Conservation (phyloP, 2,329 filamentous ascomycete genomes). For the Arthrobotrys iridis region DNA sequence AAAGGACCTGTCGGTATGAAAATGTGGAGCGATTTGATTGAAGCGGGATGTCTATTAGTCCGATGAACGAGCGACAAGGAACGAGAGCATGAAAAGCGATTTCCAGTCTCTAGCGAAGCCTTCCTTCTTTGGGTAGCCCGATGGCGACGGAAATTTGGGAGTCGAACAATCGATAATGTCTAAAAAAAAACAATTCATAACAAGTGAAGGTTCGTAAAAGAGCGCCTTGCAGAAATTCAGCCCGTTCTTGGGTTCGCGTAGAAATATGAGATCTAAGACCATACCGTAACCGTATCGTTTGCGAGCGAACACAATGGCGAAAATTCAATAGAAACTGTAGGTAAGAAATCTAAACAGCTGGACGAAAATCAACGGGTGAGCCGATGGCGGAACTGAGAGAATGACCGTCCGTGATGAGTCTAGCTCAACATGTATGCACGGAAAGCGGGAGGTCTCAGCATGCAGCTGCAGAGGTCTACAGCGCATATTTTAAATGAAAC, state of each 20-base stretch:
- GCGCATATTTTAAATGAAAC: slow-evolving; percentile 3
- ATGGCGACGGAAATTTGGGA: background rate
- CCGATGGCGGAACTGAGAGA: background rate
- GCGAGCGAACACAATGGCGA: background rate
- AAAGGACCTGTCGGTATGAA: background rate
- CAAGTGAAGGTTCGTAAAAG: no score
- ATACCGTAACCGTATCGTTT: background rate
- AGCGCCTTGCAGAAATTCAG: background rate
- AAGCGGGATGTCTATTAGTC: slow-evolving; percentile 10
- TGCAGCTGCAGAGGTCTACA: background rate
- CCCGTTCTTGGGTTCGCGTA: no score
- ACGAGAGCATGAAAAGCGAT: slow-evolving; percentile 4
- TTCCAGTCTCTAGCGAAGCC: slow-evolving; percentile 1
- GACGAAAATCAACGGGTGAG: no score
- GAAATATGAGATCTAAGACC: background rate
- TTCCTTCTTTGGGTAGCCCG: background rate
- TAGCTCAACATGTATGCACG: background rate
- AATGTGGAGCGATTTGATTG: slow-evolving; percentile 14
- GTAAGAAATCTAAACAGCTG: background rate
- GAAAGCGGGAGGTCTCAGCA: no score
- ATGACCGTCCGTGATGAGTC: background rate
- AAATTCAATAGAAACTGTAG: background rate
- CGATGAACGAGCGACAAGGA: background rate
- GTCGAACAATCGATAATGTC: slow-evolving; percentile 4
- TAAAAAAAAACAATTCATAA: background rate